A percentile compares a stretch with the other conserved stretches of the same genome.
These are phyloP conservation scores for Lentinula raphanica DNA, from an alignment of 768 basidiomycete genomes.

Conservation along the genomic window DNA sequence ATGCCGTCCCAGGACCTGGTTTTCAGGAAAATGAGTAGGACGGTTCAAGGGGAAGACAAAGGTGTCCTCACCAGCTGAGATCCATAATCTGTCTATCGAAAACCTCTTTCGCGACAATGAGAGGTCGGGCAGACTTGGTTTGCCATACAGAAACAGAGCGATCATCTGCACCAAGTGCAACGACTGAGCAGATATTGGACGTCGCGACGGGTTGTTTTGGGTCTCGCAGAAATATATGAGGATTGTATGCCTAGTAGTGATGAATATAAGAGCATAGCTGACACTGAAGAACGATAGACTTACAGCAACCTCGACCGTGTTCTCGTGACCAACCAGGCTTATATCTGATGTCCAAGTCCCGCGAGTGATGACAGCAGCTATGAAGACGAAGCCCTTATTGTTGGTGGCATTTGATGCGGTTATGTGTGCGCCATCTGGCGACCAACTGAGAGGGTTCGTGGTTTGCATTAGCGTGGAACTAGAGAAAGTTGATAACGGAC, in stretches of 20 bases:
- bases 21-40: constrained; percentile 6
- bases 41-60: constrained; percentile 3
- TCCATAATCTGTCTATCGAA: constrained; percentile 96
- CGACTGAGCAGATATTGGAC: constrained; percentile 84
- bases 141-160: constrained; percentile 95
- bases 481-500: constrained; percentile 5
- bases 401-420: constrained; percentile 98
- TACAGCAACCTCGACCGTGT: constrained; percentile 93
- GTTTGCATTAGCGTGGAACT: not conserved
- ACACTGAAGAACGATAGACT: constrained; percentile 21
- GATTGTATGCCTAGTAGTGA: constrained; percentile 73
- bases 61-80: constrained; percentile 72
- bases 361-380: constrained; percentile 90
- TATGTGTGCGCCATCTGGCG: constrained; percentile 97
- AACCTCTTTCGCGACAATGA: constrained; percentile 90
- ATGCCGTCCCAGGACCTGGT: constrained; percentile 88
- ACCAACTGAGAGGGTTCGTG: constrained; percentile 65
- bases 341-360: constrained; percentile 89
- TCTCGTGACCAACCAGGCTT: constrained; percentile 93
- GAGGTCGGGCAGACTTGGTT: constrained; percentile 83
- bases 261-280: not conserved
- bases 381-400: constrained; percentile 93
- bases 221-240: constrained; percentile 86
- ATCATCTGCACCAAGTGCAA: constrained; percentile 92
- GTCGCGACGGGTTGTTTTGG: constrained; percentile 61